Conservation (phyloP, 495 filamentous ascomycete genomes). For the Xylaria flabelliformis region DNA sequence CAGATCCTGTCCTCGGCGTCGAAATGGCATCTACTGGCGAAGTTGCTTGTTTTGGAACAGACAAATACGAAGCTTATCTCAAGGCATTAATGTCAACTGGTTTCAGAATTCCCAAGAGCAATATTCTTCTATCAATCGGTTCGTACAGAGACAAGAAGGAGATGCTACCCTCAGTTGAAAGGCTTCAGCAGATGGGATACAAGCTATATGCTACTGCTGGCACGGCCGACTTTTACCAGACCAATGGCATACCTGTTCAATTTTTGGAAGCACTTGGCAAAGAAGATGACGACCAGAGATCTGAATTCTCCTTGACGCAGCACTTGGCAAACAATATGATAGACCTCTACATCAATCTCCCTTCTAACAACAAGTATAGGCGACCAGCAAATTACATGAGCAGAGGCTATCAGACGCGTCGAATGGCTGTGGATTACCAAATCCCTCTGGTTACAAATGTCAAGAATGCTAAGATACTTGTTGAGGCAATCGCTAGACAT, state of each 20-base stretch:
- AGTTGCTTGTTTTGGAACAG: conserved; percentile 92
- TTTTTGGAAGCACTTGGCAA: conserved; percentile 84
- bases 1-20: conserved; percentile 94
- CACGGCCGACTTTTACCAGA: conserved; percentile 93
- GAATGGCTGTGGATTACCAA: conserved; percentile 99
- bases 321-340: conserved; percentile 97
- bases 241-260: conserved; percentile 86
- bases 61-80: conserved; percentile 97
- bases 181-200: conserved; percentile 86
- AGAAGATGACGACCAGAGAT: conserved; percentile 77
- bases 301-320: conserved; percentile 94
- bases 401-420: conserved; percentile 90
- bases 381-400: conserved; percentile 98
- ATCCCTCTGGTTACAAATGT: conserved; percentile 97
- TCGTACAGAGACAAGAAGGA: conserved; percentile 98
- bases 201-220: conserved; percentile 95
- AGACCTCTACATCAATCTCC: conserved; percentile 97
- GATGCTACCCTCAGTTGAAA: conserved; percentile 90
- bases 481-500: conserved; percentile 90
- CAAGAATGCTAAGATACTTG: conserved; percentile 96
- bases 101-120: conserved; percentile 94
- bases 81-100: conserved; percentile 95
- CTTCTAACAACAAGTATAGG: conserved; percentile 95
- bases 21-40: conserved; percentile 99
- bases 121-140: conserved; percentile 93